Base-by-base conservation (phyloP, 1,284 basidiomycete species). In the Cutaneotrichosporon cyanovorans region DNA sequence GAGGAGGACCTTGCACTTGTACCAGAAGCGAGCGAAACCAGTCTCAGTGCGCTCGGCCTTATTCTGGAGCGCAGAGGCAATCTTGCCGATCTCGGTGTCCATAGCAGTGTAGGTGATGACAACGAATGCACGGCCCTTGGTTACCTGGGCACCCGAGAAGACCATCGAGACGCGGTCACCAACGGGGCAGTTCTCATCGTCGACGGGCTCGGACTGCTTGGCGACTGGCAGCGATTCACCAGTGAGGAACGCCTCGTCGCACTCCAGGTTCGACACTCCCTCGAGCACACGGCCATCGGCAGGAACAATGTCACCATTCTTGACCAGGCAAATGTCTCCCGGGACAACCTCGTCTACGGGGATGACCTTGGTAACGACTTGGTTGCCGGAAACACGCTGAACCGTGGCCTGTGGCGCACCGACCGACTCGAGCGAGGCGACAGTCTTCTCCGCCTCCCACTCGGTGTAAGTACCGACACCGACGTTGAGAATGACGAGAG, bases 191-290 rank as follows among this genome's bases (percentile, higher is more conserved):
- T 69, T 66, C 23, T 59, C 61, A 37, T 74, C 66, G 12, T 68
- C 65, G 34, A 71, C 60, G 56, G 73, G 48, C 21, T 76, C 74
- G 9, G 65, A 62, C 37, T 71, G 76, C 67, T 85, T 85, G 34
- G 73, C 68, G 14, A 83, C 80, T 52, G 82, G 82, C 12, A 83
- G 79, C 75, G 76, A 78, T 62, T 82, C 80, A 38, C 82, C 83
- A 4, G 82, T 84, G n/a, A 85, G 72, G 28, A 84, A 74, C 4
- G 81, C 79, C 60, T 84, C 82, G 53, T 83, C 81, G 16, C 77
- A 67, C 59, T 81, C 79, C 22, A 81, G 66, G 57, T 78, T 78
- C 38, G 67, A 65, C 16, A 65, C 54, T 6, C 71, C 72, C 5
- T 71, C 70, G 22, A 77, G 60, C 9, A 75, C 58, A 42, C 78